These are phyloP conservation scores for Cyclotella kingstonii DNA, from an alignment of 108 stramenopile species.

Conservation along the genomic window DNA sequence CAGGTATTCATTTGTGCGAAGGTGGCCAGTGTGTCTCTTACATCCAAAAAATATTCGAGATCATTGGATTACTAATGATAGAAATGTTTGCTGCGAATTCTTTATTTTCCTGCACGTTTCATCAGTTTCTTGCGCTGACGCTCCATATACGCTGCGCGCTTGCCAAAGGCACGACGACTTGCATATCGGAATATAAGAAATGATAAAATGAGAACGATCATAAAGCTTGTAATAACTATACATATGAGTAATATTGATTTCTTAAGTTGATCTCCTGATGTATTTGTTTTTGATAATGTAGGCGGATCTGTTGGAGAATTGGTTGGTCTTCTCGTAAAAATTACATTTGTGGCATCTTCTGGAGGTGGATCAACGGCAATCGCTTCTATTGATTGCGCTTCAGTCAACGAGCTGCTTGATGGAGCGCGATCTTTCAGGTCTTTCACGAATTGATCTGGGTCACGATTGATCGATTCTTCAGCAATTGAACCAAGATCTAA, in stretches of 20 bases:
- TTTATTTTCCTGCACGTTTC: too few relatives aligned
- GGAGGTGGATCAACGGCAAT: slow-evolving; percentile 5
- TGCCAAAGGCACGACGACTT: slow-evolving; percentile 6
- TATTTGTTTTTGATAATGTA: not conserved
- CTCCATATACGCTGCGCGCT: slow-evolving; percentile 2
- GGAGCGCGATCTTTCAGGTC: slow-evolving; percentile 25
- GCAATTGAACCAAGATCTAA: slow-evolving; percentile 16
- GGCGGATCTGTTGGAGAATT: slow-evolving; percentile 10
- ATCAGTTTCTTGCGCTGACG: not conserved
- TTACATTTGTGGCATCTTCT: not conserved
- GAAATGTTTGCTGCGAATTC: too few relatives aligned
- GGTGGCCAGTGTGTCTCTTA: too few relatives aligned
- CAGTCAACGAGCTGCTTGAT: not conserved
- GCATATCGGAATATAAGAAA: slow-evolving; percentile 16
- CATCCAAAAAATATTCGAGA: too few relatives aligned
- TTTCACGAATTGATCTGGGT: slow-evolving; percentile 14
- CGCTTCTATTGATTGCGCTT: not conserved
- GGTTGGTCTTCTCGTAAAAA: slow-evolving; percentile 14
- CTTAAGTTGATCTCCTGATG: not conserved
- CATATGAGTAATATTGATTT: slow-evolving; percentile 14
- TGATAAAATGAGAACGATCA: slow-evolving; percentile 18
- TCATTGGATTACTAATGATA: too few relatives aligned
- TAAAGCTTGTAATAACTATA: slow-evolving; percentile 10
- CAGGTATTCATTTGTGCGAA: too few relatives aligned
- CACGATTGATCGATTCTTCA: slow-evolving; percentile 35